Evolutionary conservation across 768 basidiomycete genomes (phyloP), one percentile per base, ranked within the genome.

Genomic region (Lyophyllum semitale): DNA sequence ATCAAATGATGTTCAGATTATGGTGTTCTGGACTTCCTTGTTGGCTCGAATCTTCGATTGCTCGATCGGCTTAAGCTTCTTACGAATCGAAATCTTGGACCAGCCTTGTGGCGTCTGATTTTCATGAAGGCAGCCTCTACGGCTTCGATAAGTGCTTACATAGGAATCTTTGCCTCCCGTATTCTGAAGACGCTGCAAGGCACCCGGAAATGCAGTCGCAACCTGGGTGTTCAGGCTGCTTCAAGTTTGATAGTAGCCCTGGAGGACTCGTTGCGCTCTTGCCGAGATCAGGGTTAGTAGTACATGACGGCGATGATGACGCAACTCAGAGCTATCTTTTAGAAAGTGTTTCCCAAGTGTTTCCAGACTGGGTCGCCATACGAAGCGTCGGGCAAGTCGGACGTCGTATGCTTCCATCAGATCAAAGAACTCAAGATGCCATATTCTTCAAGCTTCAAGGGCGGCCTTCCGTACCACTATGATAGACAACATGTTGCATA

Each of bases 91-190:
- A 40, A 42, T 51, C 18, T 8, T 13, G 52, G 27, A 37, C 32
- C 17, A 55, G 37, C 37, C 35, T 48, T 49, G 47, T 55, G 46
- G 46, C 54, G 46, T 44, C 46, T 43, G 37, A 40, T 42, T 27
- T 46, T 15, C 26, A 29, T 18, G 12, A 27, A 25, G 35, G 13
- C 12, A 37, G 12, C 35, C n/a, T 37, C 13, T 37, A 37, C 35
- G 3, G 3, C 12, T n/a, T 13, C 13, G 35, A 37, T n/a, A 2
- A 48, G 29, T 2, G 3, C 18, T 33, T 8, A 12, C 23, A n/a
- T n/a, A n/a, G n/a, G n/a, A n/a, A n/a, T n/a, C n/a, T n/a, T n/a
- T n/a, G n/a, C n/a, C n/a, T n/a, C n/a, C n/a, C n/a, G n/a, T n/a
- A n/a, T n/a, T n/a, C n/a, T n/a, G n/a, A n/a, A n/a, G n/a, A n/a